Evolutionary conservation across 805 yeast genomes (phyloP), one percentile per base, ranked within the genome.

Genomic region (Torulaspora microellipsoides): DNA sequence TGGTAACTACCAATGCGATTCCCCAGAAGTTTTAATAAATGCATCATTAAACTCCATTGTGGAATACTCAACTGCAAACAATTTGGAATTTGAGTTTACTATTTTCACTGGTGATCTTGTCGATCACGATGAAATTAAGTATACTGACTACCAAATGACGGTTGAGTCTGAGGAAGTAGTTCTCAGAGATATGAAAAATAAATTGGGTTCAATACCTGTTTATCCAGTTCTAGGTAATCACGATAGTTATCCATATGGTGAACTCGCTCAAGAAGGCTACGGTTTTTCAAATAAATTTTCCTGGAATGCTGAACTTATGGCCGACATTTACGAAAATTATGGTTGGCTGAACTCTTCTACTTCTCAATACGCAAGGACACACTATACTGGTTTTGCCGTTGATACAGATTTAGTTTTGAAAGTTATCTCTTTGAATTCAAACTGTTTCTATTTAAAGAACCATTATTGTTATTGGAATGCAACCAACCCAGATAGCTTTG

Each of bases 21-120:
- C 84, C 4, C 88, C 90, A 6, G 80, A 76, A 47, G 59, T 77
- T 13, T 64, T 83, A 51, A 66, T 83, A 53, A 81, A 81, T 58
- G 75, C 76, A 49, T 74, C 85, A 9, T 63, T 82, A 58, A 66
- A 68, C 39, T 65, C 75, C 20, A 67, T 76, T 38, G 59, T 49
- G 5, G 61, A 68, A 14, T 62, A 64, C 47, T 65, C 68, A 43
- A 43, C 60, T 29, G 45, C 59, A 12, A 52, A 60, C 9, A 55
- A 66, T 32, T 48, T 71, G 30, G 53, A 67, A 8, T 81, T 74
- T 53, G 82, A 80, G 40, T 82, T 82, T 56, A 72, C 83, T 2
- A 62, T 83, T 31, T 83, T 83, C 69, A 83, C 88, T 4, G 89
- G 89, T 44, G 90, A 83, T 56, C 69, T 81, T 58, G 83, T 82